Evolutionary conservation across 768 basidiomycete species (phyloP), one percentile per base, ranked within the genome.

Genomic region (Boletus barrowsii): DNA sequence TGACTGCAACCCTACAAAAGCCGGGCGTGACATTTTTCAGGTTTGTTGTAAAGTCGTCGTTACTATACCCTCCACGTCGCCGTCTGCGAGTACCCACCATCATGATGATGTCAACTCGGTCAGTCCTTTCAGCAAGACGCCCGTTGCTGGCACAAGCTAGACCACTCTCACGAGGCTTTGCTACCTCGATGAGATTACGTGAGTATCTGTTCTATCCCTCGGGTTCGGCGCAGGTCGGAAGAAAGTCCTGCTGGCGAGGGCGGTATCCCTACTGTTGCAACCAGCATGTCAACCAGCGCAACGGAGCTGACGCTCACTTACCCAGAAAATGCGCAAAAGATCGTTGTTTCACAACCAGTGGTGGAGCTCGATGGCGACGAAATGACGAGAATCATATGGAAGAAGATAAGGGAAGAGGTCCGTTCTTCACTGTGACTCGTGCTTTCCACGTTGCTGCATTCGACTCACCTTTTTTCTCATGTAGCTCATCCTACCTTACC

Each of bases 351-450:
- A 67, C 93, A 94, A 66, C 93, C 93, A 7, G 83, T 97, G 43
- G 93, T 97, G 45, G 94, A 97, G 75, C 83, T 98, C 49, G 94
- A 98, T 70, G 94, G 94, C 44, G 95, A 97, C 73, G 96, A 99
- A 76, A 98, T 98, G 96, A 99, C 96, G 33, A 80, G 96, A 62
- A 97, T 99, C 66, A 99, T 98, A 70, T 98, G 92, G 93, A 94
- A 93, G 83, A 93, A 93, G 79, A 94, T 95, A 67, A 80, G 91
- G 54, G 90, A 97, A 65, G 93, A 97, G 83, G 93, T 93, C 53
- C 56, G 82, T 73, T 22, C 47, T 50, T 40, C 37, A 8, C n/a
- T n/a, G n/a, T 20, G 0, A 1, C 40, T 20, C 48, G 33, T 36
- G 20, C 22, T 53, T 15, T 26, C 35, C 47, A 24, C 33, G 41